Base-by-base conservation (phyloP, 805 yeast species). In the Priceomyces castillae region DNA sequence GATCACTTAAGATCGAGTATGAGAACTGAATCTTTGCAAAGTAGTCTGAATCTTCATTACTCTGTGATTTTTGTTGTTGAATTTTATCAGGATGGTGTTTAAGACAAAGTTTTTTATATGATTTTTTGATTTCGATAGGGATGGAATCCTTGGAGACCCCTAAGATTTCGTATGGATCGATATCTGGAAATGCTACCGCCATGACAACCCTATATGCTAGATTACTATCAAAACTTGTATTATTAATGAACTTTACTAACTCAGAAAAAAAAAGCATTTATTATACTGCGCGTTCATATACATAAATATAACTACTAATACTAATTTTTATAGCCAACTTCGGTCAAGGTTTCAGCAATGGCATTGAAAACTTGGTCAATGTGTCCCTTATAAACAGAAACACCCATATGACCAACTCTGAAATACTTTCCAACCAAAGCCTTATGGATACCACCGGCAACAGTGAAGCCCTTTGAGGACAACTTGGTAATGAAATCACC, bases 371-470 rank as follows among this genome's bases (percentile, higher is more conserved):
- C 58, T 48, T 56, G 44, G 37, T 64, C 70, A 23, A 71, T 59
- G 45, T 71, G 75, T 37, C 73, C 75, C 41, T 60, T 67, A 47
- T 67, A 65, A n/a, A 71, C 64, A 37, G 90, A 77, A 46, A 81
- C 82, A 49, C 97, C 97, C 98, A 92, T 92, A 69, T 90, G 98
- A 28, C 98, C 98, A 46, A 90, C 82, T 67, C 98, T 80, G 73
- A 92, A 87, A 71, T 90, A 90, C 63, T 84, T 82, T 46, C 85
- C 77, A 37, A 80, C 83, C 56, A 89, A 80, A 18, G 81, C 88
- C 64, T 80, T 82, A 69, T 86, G 92, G 51, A 90, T 84, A 46
- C 97, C 97, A 39, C 94, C 95, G 37, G 97, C 96, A 39, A 90
- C 77, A 18, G 84, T 79, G 57, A 86, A 79, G 15, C 90, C 90